phyloP scores from a whole-genome alignment of 1,284 basidiomycete genomes.

The Trichosporon faecale region DNA sequence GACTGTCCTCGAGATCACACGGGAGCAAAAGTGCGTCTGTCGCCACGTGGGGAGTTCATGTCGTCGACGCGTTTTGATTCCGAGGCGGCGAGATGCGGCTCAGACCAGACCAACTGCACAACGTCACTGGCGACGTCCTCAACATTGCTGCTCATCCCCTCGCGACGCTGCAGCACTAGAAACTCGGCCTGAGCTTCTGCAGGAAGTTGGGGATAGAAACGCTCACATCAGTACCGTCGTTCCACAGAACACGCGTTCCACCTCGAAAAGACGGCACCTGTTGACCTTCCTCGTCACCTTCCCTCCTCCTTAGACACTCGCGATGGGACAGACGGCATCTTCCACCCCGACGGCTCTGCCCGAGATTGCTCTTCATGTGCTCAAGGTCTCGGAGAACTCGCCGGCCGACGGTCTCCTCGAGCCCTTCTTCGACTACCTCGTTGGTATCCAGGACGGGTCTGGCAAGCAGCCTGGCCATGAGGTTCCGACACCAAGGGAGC shows the following conservation, averaged over 20 bases:
- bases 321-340: constrained; percentile 48
- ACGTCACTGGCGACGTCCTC: not conserved
- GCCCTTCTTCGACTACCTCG: constrained; percentile 94
- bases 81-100: not conserved
- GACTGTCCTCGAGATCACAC: not conserved
- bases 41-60: not conserved
- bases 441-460: constrained; percentile 69
- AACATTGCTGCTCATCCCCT: not conserved
- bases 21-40: not conserved
- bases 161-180: not conserved
- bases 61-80: not conserved
- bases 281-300: not conserved
- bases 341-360: constrained; percentile 43
- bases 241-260: not conserved
- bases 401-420: constrained; percentile 85
- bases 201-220: not conserved
- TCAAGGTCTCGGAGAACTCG: constrained; percentile 80
- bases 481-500: constrained; percentile 66
- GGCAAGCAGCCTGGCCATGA: constrained; percentile 16
- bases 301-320: not conserved
- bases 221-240: not conserved
- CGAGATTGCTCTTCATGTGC: constrained; percentile 69
- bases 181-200: not conserved
- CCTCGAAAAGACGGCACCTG: not conserved
- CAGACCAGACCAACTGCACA: not conserved